These are phyloP conservation scores for Daphne laureola DNA, from an alignment of 441 rosid genomes.

Conservation along the genomic window DNA sequence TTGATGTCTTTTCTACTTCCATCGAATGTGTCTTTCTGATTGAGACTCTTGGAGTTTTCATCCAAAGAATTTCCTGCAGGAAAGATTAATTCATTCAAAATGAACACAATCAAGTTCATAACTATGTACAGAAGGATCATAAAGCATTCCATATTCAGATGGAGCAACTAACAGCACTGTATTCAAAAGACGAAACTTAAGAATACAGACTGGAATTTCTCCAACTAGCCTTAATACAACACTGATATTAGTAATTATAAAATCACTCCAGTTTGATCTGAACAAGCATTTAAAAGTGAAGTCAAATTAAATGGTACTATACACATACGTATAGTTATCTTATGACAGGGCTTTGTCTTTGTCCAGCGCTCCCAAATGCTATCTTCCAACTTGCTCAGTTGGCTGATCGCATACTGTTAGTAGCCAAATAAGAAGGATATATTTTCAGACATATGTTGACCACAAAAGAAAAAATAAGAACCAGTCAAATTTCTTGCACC, in stretches of 20 bases:
- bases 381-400: slow-evolving; percentile 88
- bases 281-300: no score
- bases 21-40: slow-evolving; percentile 69
- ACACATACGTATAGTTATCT: slow-evolving; percentile 54
- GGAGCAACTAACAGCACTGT: not conserved
- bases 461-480: no score
- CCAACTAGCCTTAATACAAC: no score
- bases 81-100: slow-evolving; percentile 16
- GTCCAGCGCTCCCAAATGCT: slow-evolving; percentile 87
- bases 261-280: no score
- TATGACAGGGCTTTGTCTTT: slow-evolving; percentile 55
- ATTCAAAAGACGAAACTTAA: not conserved
- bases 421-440: slow-evolving; percentile 9
- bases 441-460: no score
- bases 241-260: no score
- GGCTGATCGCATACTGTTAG: slow-evolving; percentile 89
- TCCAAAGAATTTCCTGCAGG: slow-evolving; percentile 50
- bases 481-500: no score
- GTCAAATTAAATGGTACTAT: not conserved
- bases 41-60: slow-evolving; percentile 59
- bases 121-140: not conserved
- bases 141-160: slow-evolving; percentile 3
- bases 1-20: slow-evolving; percentile 88
- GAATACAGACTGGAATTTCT: no score
- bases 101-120: not conserved